These are phyloP conservation scores for Penstemon davidsonii DNA, from an alignment of 257 asterid genomes.

Conservation along the genomic window DNA sequence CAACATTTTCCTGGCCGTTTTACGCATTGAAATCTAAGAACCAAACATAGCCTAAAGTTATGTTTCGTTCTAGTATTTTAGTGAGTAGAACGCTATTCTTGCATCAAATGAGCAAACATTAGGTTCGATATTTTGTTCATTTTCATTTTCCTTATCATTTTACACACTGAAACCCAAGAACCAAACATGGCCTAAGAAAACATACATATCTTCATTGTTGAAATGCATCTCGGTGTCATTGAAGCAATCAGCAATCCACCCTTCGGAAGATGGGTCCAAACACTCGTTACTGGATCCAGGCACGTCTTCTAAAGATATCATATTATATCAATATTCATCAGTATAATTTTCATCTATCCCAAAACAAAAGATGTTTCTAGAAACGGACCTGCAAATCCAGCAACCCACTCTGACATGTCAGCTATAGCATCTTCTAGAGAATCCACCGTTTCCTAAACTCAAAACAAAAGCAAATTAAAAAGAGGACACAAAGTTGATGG, in stretches of 20 bases:
- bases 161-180: too few relatives aligned
- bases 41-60: too few relatives aligned
- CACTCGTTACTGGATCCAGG: conserved; percentile 42
- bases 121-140: too few relatives aligned
- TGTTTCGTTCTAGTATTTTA: too few relatives aligned
- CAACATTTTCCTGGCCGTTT: too few relatives aligned
- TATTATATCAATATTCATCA: not conserved
- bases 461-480: conserved; percentile 17
- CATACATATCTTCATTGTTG: conserved; percentile 57
- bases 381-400: conserved; percentile 60
- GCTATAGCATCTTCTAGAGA: conserved; percentile 57
- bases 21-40: too few relatives aligned
- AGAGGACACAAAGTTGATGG: not conserved
- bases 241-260: conserved; percentile 80
- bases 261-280: conserved; percentile 74
- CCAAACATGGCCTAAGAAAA: conserved; percentile 4
- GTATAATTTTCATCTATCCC: not conserved
- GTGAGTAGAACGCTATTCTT: too few relatives aligned
- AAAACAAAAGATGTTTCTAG: not conserved
- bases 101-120: too few relatives aligned
- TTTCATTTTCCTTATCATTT: too few relatives aligned
- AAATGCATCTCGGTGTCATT: conserved; percentile 47
- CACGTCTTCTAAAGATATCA: conserved; percentile 29
- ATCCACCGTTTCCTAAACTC: conserved; percentile 53
- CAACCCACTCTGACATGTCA: conserved; percentile 66